Evolutionary conservation across 495 filamentous ascomycete species (phyloP).

Genomic region (Chaetomium fimeti): DNA sequence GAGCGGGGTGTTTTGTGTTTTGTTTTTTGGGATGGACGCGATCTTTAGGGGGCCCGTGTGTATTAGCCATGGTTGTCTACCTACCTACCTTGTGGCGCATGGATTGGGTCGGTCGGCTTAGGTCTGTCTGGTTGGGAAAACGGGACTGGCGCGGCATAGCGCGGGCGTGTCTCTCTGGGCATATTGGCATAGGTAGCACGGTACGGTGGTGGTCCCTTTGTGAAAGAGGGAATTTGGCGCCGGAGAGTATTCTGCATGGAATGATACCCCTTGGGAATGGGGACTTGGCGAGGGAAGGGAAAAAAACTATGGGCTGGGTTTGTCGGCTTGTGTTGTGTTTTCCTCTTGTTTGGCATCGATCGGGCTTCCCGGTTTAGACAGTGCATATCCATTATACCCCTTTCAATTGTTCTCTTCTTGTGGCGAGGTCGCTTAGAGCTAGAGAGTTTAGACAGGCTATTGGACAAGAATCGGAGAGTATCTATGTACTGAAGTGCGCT

Average conservation of each 20-base stretch:
- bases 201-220: not conserved
- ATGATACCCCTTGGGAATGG: constrained; percentile 12
- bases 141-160: not conserved
- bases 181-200: no score
- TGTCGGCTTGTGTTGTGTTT: not conserved
- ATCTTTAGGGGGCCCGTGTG: not conserved
- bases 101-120: not conserved
- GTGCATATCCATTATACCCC: constrained; percentile 6
- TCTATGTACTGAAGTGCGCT: not conserved
- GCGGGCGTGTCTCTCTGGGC: not conserved
- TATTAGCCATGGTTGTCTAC: not conserved
- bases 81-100: not conserved
- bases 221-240: not conserved
- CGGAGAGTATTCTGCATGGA: not conserved
- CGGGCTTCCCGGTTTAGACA: not conserved
- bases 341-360: not conserved
- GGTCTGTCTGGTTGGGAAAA: constrained; percentile 7
- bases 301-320: not conserved
- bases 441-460: not conserved
- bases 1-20: not conserved
- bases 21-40: not conserved
- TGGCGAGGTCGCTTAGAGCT: not conserved
- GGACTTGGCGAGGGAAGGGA: not conserved
- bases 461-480: not conserved
- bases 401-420: not conserved